Percentiles rank a stretch among this genome's conserved stretches.
phyloP scores from a whole-genome alignment of 768 basidiomycete genomes.

The Mycena pura region DNA sequence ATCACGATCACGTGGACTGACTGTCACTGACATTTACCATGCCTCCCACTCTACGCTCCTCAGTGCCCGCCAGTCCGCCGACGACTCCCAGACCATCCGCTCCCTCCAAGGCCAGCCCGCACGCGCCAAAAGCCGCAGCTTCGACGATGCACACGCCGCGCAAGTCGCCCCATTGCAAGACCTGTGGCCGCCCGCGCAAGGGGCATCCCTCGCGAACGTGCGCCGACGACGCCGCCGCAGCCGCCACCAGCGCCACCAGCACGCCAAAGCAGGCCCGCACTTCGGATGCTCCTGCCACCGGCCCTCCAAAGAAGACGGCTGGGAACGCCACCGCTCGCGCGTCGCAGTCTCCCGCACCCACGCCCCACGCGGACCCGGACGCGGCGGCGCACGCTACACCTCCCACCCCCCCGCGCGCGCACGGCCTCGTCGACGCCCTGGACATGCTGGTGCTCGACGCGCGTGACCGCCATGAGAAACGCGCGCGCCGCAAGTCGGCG shows the following conservation, averaged over 20 bases:
- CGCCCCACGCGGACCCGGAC: no score
- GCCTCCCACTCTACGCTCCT: no score
- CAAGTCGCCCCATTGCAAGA: slow-evolving; percentile 26
- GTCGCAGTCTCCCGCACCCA: no score
- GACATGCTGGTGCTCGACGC: slow-evolving; percentile 13
- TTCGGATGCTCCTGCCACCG: background rate
- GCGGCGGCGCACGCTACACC: no score
- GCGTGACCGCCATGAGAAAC: slow-evolving; percentile 21
- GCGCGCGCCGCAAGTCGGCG: slow-evolving; percentile 15
- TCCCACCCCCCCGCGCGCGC: no score
- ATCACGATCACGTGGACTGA: no score
- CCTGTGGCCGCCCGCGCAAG: slow-evolving; percentile 27
- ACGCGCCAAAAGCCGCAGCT: no score
- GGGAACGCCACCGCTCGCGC: background rate
- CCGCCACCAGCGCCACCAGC: no score
- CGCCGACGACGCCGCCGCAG: slow-evolving; percentile 6
- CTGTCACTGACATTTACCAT: no score
- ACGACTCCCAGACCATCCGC: no score
- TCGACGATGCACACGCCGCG: slow-evolving; percentile 24
- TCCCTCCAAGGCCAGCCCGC: no score
- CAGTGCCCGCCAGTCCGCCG: no score
- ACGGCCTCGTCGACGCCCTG: slow-evolving; percentile 1
- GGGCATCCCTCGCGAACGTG: slow-evolving; percentile 24
- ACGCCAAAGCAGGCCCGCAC: background rate
- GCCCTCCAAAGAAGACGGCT: background rate